Base-by-base conservation (phyloP, 2,329 filamentous ascomycete genomes). In the Epichloe glyceriae region DNA sequence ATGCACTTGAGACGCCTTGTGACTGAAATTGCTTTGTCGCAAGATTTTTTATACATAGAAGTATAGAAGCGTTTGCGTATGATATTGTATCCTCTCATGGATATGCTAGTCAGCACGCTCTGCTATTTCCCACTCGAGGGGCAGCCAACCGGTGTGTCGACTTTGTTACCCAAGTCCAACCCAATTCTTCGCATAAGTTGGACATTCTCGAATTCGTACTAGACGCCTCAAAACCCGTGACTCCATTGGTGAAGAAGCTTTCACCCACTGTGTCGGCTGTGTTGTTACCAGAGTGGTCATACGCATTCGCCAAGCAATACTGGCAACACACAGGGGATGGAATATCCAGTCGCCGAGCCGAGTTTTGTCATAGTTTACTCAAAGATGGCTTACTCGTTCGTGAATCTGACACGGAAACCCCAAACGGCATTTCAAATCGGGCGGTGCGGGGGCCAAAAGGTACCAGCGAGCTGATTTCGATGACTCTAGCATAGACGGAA, bases 301-400 rank as follows among this genome's bases (percentile, higher is more conserved):
- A 84, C 59, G 69, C 79, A 4, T 67, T 86, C 53, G 87, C 88
- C n/a, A 97, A 96, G 66, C 80, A 89, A 60, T 96, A 95, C 61
- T 98, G 93, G 93, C 93, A 97, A 65, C 93, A 98, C 66, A 86
- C 87, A 0, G 93, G 93, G 19, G 90, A 95, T 54, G 93, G 93
- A 15, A 76, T 95, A 14, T 96, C 90, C 0, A 96, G 90, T 64
- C 83, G 93, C 47, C 80, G 89, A 40, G 90, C 88, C 35, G 91
- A 96, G 63, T 96, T 95, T 66, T 95, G 87, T 62, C 81, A 89
- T 53, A 73, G 77, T 41, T 75, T 91, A 2, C 79, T 94, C 55
- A 76, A 77, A 38, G 83, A 91, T 54, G 82, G 82, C 0, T 71
- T 86, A 41, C 71, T 81, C 17, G 62, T 69, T 7, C 64, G 62